phyloP scores from a whole-genome alignment of 2,329 filamentous ascomycete species.

The Dothiorella sarmentorum region DNA sequence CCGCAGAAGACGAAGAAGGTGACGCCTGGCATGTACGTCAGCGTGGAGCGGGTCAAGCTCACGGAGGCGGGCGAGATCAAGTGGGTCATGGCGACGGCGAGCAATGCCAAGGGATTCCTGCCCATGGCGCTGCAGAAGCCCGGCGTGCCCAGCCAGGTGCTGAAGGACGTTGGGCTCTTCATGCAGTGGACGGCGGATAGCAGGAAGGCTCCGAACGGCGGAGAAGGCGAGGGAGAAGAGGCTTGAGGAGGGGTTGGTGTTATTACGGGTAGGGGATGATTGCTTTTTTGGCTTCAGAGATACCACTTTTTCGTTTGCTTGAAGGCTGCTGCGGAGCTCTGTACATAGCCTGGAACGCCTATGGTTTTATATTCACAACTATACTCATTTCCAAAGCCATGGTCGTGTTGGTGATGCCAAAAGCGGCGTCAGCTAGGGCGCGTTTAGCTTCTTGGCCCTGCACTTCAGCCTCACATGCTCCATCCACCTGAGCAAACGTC shows the following conservation, averaged over 20 bases:
- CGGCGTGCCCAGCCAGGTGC: conserved; percentile 60
- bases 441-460: neutral
- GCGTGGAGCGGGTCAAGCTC: conserved; percentile 58
- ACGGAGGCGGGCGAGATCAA: conserved; percentile 45
- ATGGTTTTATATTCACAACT: neutral
- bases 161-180: conserved; percentile 70
- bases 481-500: neutral
- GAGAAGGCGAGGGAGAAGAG: no score
- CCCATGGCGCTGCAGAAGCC: conserved; percentile 65
- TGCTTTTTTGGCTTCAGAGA: conserved; percentile 10
- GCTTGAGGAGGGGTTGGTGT: neutral
- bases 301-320: neutral
- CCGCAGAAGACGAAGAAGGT: conserved; percentile 37
- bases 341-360: neutral
- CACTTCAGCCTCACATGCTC: conserved; percentile 12
- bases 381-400: no score
- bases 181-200: conserved; percentile 51
- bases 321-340: neutral
- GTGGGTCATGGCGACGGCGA: conserved; percentile 77
- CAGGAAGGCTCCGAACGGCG: neutral
- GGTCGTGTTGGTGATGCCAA: neutral
- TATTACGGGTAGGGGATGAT: neutral
- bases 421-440: neutral
- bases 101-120: conserved; percentile 64
- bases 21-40: conserved; percentile 60